phyloP scores from a whole-genome alignment of 331 rosid species.

The Acacia pycnantha region DNA sequence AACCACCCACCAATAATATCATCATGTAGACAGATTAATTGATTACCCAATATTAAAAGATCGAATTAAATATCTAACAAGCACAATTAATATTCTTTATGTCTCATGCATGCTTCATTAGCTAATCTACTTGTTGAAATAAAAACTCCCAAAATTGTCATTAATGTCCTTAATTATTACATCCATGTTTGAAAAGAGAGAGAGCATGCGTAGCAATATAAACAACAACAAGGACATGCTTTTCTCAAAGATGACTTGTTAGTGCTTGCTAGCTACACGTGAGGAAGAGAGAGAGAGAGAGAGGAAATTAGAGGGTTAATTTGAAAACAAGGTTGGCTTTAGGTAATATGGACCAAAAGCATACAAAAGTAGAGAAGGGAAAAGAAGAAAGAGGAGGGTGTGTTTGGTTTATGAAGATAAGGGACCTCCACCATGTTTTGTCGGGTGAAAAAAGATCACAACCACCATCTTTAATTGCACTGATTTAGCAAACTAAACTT shows the following conservation, averaged over 20 bases:
- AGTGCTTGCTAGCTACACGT: conserved; percentile 28
- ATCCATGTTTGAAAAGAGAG: conserved; percentile 14
- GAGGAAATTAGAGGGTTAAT: conserved; percentile 12
- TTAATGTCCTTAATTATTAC: not conserved
- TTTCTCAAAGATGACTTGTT: conserved; percentile 10
- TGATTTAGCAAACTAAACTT: conserved; percentile 9
- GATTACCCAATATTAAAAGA: not conserved
- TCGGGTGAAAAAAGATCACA: conserved; percentile 48
- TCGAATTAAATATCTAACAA: not conserved
- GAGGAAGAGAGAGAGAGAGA: conserved; percentile 19
- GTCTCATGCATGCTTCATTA: not conserved
- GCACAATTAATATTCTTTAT: not conserved
- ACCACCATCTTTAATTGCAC: conserved; percentile 26
- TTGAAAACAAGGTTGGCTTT: conserved; percentile 35
- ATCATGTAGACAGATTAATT: not conserved
- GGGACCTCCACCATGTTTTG: conserved; percentile 62
- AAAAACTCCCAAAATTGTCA: not conserved
- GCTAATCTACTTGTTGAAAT: not conserved
- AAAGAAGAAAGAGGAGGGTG: not conserved
- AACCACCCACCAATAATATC: conserved; percentile 26
- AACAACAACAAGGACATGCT: not conserved
- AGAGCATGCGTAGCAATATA: not conserved
- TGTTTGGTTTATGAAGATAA: conserved; percentile 35
- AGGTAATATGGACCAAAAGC: conserved; percentile 51
- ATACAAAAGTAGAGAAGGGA: conserved; percentile 5